phyloP scores from a whole-genome alignment of 2,329 filamentous ascomycete genomes.

The Fusarium sp. region DNA sequence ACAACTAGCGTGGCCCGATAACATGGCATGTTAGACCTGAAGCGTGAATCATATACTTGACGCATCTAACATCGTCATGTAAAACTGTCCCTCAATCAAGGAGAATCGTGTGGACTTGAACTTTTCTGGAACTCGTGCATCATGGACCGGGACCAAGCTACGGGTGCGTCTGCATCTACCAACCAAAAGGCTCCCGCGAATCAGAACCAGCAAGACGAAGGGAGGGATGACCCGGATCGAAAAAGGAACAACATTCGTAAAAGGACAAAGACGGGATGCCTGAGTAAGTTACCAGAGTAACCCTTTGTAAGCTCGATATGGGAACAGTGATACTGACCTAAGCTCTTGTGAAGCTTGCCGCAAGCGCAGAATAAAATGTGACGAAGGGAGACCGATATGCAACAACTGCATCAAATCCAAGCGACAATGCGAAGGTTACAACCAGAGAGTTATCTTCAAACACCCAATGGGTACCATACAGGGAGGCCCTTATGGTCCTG shows the following conservation, averaged over 20 bases:
- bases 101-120: slow-evolving; percentile 31
- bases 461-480: slow-evolving; percentile 66
- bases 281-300: slow-evolving; percentile 71
- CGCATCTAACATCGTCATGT: slow-evolving; percentile 38
- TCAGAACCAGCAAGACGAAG: slow-evolving; percentile 52
- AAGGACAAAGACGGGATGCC: slow-evolving; percentile 91
- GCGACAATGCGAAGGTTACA: slow-evolving; percentile 85
- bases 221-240: slow-evolving; percentile 57
- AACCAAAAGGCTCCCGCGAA: slow-evolving; percentile 47
- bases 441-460: slow-evolving; percentile 84
- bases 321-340: slow-evolving; percentile 35
- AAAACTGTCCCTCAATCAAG: slow-evolving; percentile 22
- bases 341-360: slow-evolving; percentile 76
- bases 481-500: slow-evolving; percentile 57
- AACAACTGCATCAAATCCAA: slow-evolving; percentile 90
- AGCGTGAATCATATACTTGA: slow-evolving; percentile 8
- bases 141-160: slow-evolving; percentile 41
- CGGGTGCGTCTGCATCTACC: slow-evolving; percentile 19
- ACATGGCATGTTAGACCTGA: slow-evolving; percentile 20
- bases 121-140: slow-evolving; percentile 6
- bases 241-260: slow-evolving; percentile 68
- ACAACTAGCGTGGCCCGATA: slow-evolving; percentile 20
- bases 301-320: background rate
- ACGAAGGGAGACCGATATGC: slow-evolving; percentile 86
- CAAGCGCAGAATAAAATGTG: slow-evolving; percentile 95